A percentile compares a stretch with the other conserved stretches of the same genome.
These are phyloP conservation scores for Monilinia fructicola DNA, from an alignment of 2,329 filamentous ascomycete genomes.

Conservation along the genomic window DNA sequence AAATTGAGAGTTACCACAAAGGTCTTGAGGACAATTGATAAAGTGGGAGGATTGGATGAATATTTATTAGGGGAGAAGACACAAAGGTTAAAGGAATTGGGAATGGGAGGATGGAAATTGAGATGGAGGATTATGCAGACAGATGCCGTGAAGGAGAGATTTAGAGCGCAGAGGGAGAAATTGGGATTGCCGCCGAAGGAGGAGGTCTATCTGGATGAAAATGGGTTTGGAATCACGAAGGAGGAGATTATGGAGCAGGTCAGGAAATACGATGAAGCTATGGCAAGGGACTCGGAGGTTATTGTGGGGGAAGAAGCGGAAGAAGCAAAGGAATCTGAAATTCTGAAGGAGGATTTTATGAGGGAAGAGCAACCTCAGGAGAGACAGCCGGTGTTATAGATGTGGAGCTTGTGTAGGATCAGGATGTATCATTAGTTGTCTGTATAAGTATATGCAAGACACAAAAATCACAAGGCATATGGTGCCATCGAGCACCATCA, in stretches of 20 bases:
- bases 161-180: constrained; percentile 61
- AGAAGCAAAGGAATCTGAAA: constrained; percentile 41
- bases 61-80: constrained; percentile 84
- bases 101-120: constrained; percentile 85
- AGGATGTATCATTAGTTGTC: constrained; percentile 22
- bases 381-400: constrained; percentile 33
- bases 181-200: constrained; percentile 61
- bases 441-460: constrained; percentile 21
- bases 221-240: constrained; percentile 41
- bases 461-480: neutral
- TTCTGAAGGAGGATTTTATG: constrained; percentile 43
- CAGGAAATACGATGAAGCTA: constrained; percentile 46
- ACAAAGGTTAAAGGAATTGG: constrained; percentile 78
- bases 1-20: constrained; percentile 68
- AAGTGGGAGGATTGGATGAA: constrained; percentile 84
- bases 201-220: constrained; percentile 42
- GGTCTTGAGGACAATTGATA: constrained; percentile 74
- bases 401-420: constrained; percentile 19
- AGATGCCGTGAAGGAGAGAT: constrained; percentile 61
- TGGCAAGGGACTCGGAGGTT: constrained; percentile 45
- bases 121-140: constrained; percentile 89
- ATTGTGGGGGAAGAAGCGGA: constrained; percentile 44
- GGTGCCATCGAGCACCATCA: neutral
- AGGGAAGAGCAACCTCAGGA: constrained; percentile 41
- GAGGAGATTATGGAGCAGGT: constrained; percentile 41